A percentile compares a stretch with the other conserved stretches of the same genome.
These are phyloP conservation scores for Boletus edulis DNA, from an alignment of 768 basidiomycete species.

Conservation along the genomic window DNA sequence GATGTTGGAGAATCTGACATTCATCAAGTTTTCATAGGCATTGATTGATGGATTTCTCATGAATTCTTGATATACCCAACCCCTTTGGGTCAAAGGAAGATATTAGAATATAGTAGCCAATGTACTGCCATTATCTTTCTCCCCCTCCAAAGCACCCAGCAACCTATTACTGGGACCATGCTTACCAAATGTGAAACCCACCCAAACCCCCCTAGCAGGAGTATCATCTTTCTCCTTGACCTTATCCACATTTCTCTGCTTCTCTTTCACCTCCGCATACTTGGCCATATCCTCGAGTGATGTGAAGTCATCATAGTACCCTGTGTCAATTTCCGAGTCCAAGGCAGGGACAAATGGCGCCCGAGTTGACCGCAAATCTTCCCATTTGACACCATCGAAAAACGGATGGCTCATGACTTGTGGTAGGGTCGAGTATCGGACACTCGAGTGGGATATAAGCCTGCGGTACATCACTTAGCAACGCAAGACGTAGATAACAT, in stretches of 20 bases:
- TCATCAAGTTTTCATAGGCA: too few relatives aligned
- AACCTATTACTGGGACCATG: conserved; percentile 61
- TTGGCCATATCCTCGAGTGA: conserved; percentile 95
- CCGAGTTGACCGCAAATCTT: conserved; percentile 65
- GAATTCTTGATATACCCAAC: too few relatives aligned
- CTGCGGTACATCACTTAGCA: conserved; percentile 35
- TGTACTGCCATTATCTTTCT: conserved; percentile 46
- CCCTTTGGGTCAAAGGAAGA: too few relatives aligned
- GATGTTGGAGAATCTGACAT: too few relatives aligned
- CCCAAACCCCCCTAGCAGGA: conserved; percentile 76
- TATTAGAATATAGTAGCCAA: conserved; percentile 58
- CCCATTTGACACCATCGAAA: conserved; percentile 77
- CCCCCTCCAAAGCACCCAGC: conserved; percentile 26
- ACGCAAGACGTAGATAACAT: background rate
- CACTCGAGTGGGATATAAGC: conserved; percentile 83
- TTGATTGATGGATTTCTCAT: too few relatives aligned
- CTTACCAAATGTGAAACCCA: conserved; percentile 90
- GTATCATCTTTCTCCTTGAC: conserved; percentile 87
- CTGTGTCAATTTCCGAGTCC: conserved; percentile 92
- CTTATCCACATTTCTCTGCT: conserved; percentile 89
- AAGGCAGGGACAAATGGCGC: conserved; percentile 95
- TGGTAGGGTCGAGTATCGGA: conserved; percentile 70
- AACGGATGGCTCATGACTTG: conserved; percentile 81
- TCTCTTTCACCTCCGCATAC: conserved; percentile 97
- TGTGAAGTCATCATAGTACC: conserved; percentile 92